Conservation (phyloP, 2,329 filamentous ascomycete species). For the Cladophialophora immunda region DNA sequence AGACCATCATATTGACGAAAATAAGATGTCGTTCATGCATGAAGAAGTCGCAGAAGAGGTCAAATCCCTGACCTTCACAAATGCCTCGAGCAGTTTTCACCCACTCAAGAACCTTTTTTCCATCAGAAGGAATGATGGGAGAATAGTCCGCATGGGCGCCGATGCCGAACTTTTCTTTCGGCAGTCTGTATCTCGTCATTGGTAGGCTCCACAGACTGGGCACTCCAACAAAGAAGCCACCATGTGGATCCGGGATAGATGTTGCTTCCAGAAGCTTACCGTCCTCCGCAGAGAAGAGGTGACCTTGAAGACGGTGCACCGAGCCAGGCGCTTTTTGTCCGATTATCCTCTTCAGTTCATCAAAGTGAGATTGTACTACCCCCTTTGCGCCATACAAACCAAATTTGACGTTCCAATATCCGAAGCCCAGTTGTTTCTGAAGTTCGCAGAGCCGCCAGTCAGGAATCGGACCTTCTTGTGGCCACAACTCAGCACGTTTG, state of each 20-base stretch:
- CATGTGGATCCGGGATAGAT: constrained; percentile 30
- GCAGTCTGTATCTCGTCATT: constrained; percentile 34
- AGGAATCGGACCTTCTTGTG: constrained; percentile 31
- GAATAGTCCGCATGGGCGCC: constrained; percentile 36
- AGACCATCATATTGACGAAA: constrained; percentile 37
- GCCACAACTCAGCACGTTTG: constrained; percentile 33
- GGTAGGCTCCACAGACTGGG: constrained; percentile 35
- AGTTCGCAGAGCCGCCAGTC: constrained; percentile 29
- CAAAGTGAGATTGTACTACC: constrained; percentile 33
- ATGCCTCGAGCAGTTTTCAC: constrained; percentile 25
- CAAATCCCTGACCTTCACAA: constrained; percentile 32
- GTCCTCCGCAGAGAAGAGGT: constrained; percentile 32
- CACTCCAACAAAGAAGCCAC: constrained; percentile 35
- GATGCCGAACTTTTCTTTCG: constrained; percentile 28
- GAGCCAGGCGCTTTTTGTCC: constrained; percentile 22
- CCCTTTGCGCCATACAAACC: constrained; percentile 32
- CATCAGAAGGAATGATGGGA: constrained; percentile 34
- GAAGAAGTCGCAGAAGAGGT: constrained; percentile 37
- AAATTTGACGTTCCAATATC: constrained; percentile 36
- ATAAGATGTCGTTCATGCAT: constrained; percentile 38
- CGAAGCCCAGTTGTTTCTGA: constrained; percentile 29
- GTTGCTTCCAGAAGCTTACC: constrained; percentile 33
- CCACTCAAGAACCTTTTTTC: constrained; percentile 33
- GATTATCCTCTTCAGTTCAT: constrained; percentile 33
- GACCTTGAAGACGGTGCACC: constrained; percentile 28